A percentile compares a stretch with the other conserved stretches of the same genome.
Conservation (phyloP, 2,329 filamentous ascomycete species). For the Sclerotinia glacialis region DNA sequence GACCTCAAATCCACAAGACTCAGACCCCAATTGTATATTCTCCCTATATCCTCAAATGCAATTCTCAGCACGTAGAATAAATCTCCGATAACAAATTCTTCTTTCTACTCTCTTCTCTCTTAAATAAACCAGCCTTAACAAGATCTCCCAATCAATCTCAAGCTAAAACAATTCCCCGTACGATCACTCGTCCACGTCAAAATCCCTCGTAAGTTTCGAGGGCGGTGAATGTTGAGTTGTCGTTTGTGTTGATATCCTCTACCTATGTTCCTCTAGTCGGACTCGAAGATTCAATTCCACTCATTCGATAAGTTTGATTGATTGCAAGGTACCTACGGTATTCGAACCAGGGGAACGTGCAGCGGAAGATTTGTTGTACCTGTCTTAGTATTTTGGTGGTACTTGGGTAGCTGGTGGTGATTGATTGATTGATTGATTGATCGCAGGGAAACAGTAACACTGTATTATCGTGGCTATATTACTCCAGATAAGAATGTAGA, state of each 20-base stretch:
- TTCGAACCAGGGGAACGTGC: neutral
- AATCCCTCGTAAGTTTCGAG: neutral
- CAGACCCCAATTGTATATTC: neutral
- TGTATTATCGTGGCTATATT: neutral
- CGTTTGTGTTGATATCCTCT: neutral
- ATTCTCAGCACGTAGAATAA: neutral
- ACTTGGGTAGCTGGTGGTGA: neutral
- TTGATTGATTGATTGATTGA: slow-evolving; percentile 11
- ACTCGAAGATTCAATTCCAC: neutral
- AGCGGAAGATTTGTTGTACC: neutral
- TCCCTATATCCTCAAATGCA: neutral
- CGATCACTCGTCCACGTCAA: slow-evolving; percentile 10
- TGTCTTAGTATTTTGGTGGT: neutral
- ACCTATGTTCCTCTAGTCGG: neutral
- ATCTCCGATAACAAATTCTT: neutral
- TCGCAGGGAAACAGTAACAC: neutral
- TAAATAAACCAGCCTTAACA: neutral
- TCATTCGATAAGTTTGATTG: neutral
- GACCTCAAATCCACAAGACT: neutral
- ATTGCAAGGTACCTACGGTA: neutral
- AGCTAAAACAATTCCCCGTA: neutral
- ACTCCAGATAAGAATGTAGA: neutral
- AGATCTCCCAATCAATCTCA: neutral
- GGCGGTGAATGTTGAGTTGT: slow-evolving; percentile 11
- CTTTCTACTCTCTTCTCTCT: neutral